A percentile compares a stretch with the other conserved stretches of the same genome.
phyloP scores from a whole-genome alignment of 495 filamentous ascomycete species.

The Neurospora terricola region DNA sequence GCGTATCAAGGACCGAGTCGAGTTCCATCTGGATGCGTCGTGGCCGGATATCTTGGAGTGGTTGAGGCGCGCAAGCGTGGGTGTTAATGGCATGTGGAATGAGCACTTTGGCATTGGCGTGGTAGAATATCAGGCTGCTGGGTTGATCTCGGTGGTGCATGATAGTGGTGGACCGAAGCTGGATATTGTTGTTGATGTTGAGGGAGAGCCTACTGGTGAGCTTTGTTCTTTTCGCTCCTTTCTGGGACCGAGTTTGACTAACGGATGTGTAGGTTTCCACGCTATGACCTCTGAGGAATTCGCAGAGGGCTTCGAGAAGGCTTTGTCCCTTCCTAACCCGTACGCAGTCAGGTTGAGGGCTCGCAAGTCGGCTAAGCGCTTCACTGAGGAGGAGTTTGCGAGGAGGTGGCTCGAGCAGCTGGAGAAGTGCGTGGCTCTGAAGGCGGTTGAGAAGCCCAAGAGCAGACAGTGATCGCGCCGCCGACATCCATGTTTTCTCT shows the following conservation, averaged over 20 bases:
- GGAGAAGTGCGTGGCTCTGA: constrained; percentile 51
- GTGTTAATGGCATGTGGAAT: constrained; percentile 98
- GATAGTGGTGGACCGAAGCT: constrained; percentile 82
- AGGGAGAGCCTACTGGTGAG: constrained; percentile 63
- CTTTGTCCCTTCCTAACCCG: constrained; percentile 53
- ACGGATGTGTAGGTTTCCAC: constrained; percentile 57
- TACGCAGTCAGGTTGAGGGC: constrained; percentile 65
- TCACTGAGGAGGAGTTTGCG: constrained; percentile 80
- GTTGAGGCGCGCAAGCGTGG: constrained; percentile 62
- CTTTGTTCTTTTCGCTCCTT: background rate
- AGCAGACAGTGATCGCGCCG: background rate
- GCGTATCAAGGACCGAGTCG: constrained; percentile 67
- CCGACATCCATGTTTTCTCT: background rate
- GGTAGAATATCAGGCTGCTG: constrained; percentile 95
- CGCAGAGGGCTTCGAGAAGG: constrained; percentile 66
- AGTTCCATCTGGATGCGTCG: constrained; percentile 79
- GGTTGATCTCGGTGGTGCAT: constrained; percentile 83
- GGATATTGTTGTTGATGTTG: constrained; percentile 78
- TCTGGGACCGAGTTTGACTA: background rate
- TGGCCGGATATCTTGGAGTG: constrained; percentile 79
- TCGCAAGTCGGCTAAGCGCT: constrained; percentile 63
- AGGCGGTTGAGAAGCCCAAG: background rate
- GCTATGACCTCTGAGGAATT: constrained; percentile 69
- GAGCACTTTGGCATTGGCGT: constrained; percentile 98
- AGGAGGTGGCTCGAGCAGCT: constrained; percentile 62